These are phyloP conservation scores for Pseudocercospora ulei DNA, from an alignment of 2,329 filamentous ascomycete species.

Conservation along the genomic window DNA sequence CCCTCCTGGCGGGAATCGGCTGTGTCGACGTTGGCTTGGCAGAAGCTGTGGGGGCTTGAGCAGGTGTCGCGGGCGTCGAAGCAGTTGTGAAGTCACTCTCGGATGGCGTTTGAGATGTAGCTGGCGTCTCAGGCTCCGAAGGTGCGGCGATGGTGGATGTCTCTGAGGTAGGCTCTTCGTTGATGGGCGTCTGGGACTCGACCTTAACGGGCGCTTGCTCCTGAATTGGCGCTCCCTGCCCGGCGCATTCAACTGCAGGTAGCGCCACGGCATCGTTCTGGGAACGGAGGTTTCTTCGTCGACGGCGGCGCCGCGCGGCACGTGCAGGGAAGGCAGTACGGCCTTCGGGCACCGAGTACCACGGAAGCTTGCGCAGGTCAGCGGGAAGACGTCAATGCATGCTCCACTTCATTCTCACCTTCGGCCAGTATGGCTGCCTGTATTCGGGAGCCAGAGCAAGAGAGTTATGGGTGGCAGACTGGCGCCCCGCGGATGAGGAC, in stretches of 20 bases:
- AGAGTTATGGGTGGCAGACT: conserved; percentile 18
- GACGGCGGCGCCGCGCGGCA: conserved; percentile 42
- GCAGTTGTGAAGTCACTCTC: conserved; percentile 42
- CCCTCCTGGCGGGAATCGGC: conserved; percentile 33
- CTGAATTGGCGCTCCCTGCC: conserved; percentile 32
- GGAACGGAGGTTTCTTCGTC: conserved; percentile 35
- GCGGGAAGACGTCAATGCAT: background rate
- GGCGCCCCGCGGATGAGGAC: conserved; percentile 16
- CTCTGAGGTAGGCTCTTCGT: conserved; percentile 35
- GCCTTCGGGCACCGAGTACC: conserved; percentile 49
- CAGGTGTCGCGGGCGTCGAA: conserved; percentile 44
- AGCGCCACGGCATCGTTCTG: conserved; percentile 42
- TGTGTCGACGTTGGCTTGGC: conserved; percentile 31
- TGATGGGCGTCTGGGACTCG: conserved; percentile 13
- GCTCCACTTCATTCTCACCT: conserved; percentile 8
- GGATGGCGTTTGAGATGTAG: conserved; percentile 50
- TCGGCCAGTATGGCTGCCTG: conserved; percentile 20
- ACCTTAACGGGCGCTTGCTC: conserved; percentile 2
- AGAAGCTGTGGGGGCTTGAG: conserved; percentile 29
- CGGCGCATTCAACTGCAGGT: conserved; percentile 33
- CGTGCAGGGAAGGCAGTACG: conserved; percentile 45
- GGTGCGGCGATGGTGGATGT: conserved; percentile 39
- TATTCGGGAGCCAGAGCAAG: conserved; percentile 19
- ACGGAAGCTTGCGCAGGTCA: conserved; percentile 43
- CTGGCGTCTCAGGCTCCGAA: conserved; percentile 48